Evolutionary conservation across 768 basidiomycete species (phyloP).

Genomic region (Serendipita vermifera): DNA sequence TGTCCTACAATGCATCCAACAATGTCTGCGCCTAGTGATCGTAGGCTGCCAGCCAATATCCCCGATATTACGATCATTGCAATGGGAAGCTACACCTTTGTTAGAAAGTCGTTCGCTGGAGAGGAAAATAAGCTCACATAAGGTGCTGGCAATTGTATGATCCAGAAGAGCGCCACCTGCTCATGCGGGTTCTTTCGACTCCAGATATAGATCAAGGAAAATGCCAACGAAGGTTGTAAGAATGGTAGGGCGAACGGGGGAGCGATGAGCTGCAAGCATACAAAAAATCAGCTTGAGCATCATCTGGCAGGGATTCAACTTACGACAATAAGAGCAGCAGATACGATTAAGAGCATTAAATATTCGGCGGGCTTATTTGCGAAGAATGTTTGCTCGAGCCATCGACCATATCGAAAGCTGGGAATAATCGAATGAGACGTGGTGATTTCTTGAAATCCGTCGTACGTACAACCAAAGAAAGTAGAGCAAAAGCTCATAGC

Average conservation of each 20-base stretch:
- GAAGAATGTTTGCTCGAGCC: conserved; percentile 95
- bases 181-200: conserved; percentile 34
- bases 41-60: conserved; percentile 1
- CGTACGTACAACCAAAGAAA: conserved; percentile 90
- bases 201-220: conserved; percentile 96
- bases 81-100: background rate
- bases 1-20: conserved; percentile 9
- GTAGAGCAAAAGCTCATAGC: conserved; percentile 90
- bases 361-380: conserved; percentile 86
- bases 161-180: background rate
- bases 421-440: background rate
- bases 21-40: background rate
- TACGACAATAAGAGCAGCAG: conserved; percentile 76
- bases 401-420: conserved; percentile 93
- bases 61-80: conserved; percentile 7
- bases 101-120: background rate
- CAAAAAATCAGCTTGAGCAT: conserved; percentile 13
- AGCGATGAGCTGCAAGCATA: conserved; percentile 46
- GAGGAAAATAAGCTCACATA: conserved; percentile 1
- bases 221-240: conserved; percentile 83
- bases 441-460: too few species aligned
- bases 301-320: conserved; percentile 19
- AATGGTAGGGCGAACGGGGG: conserved; percentile 87
- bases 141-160: background rate
- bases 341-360: conserved; percentile 83